phyloP scores from a whole-genome alignment of 441 rosid species.

The Iberis amara region DNA sequence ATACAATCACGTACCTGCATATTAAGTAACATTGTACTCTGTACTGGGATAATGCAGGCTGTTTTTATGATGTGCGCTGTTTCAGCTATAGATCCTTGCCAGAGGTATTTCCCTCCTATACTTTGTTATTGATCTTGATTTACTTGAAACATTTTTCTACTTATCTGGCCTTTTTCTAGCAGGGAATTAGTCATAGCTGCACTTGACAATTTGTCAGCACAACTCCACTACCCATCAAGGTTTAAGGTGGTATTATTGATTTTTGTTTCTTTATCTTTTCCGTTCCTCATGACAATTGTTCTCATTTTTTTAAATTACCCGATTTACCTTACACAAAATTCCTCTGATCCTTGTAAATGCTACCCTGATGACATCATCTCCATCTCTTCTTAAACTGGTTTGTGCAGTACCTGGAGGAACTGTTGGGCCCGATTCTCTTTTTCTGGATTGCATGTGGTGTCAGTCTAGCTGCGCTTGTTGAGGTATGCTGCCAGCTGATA shows the following conservation, averaged over 20 bases:
- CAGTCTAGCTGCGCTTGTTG: conserved; percentile 80
- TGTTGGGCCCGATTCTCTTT: conserved; percentile 75
- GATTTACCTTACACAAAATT: conserved; percentile 1
- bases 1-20: conserved; percentile 2
- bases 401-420: conserved; percentile 89
- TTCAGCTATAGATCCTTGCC: conserved; percentile 81
- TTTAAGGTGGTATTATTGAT: conserved; percentile 59
- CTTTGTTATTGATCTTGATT: conserved; percentile 2
- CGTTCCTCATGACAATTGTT: conserved; percentile 5
- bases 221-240: conserved; percentile 70
- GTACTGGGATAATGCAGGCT: conserved; percentile 51
- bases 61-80: conserved; percentile 82
- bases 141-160: conserved; percentile 15
- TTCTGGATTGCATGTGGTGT: conserved; percentile 89
- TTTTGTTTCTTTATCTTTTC: conserved; percentile 12
- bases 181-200: conserved; percentile 76
- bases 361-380: conserved; percentile 14
- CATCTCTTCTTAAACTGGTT: conserved; percentile 11
- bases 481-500: conserved; percentile 48
- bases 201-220: conserved; percentile 71
- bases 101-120: conserved; percentile 49
- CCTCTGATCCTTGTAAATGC: conserved; percentile 21
- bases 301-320: not conserved
- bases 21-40: conserved; percentile 16
- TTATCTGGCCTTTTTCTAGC: conserved; percentile 32